Conservation (phyloP, 805 yeast genomes). For the Cyberlindnera mississippiensis region DNA sequence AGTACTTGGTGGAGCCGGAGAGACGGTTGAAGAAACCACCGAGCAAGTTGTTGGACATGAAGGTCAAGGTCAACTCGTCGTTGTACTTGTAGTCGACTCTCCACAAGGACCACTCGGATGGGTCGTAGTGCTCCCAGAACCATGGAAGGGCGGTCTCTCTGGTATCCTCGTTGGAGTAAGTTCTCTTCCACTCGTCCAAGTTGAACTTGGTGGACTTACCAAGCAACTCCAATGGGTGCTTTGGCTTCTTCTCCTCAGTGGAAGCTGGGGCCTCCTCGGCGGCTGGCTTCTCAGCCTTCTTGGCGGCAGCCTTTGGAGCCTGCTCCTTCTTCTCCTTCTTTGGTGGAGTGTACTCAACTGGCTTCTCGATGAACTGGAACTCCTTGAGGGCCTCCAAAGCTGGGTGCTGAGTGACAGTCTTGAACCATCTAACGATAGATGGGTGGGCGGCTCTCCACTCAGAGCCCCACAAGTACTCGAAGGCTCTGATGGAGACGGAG, state of each 20-base stretch:
- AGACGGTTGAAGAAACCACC: slow-evolving; percentile 98
- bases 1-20: slow-evolving; percentile 83
- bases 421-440: slow-evolving; percentile 65
- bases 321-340: slow-evolving; percentile 1
- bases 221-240: slow-evolving; percentile 86
- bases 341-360: slow-evolving; percentile 64
- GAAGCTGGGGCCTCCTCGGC: slow-evolving; percentile 36
- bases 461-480: slow-evolving; percentile 54
- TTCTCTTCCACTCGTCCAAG: slow-evolving; percentile 94
- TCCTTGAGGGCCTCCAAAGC: slow-evolving; percentile 46
- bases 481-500: slow-evolving; percentile 48
- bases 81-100: slow-evolving; percentile 96
- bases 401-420: slow-evolving; percentile 46
- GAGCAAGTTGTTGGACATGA: slow-evolving; percentile 96
- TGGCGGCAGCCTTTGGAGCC: slow-evolving; percentile 1
- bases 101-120: slow-evolving; percentile 92
- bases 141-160: slow-evolving; percentile 91
- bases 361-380: slow-evolving; percentile 58
- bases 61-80: slow-evolving; percentile 93
- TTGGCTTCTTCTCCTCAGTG: slow-evolving; percentile 67
- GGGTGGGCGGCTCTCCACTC: slow-evolving; percentile 66
- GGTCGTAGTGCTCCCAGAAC: slow-evolving; percentile 96
- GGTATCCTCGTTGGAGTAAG: slow-evolving; percentile 95
- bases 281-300: slow-evolving; percentile 25
- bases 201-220: slow-evolving; percentile 65